Percentiles rank a stretch among this genome's conserved stretches.
Conservation (phyloP, 495 filamentous ascomycete genomes). For the Filosporella fistucella region DNA sequence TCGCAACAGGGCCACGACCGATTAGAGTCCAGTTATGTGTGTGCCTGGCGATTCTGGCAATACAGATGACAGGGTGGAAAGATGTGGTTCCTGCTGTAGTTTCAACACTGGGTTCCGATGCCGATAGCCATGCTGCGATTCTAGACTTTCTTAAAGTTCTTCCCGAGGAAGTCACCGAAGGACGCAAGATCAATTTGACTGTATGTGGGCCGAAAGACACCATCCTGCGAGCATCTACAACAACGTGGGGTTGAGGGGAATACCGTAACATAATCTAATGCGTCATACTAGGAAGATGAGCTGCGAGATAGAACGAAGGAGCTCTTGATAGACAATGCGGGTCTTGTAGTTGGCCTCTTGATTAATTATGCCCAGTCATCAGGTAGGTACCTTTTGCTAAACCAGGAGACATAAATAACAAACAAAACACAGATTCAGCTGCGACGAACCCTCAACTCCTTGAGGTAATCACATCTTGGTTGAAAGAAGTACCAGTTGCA, state of each 20-base stretch:
- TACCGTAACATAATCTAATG: conserved; percentile 49
- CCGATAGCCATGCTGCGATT: conserved; percentile 74
- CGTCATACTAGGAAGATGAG: conserved; percentile 82
- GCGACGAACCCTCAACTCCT: conserved; percentile 86
- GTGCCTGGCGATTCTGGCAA: conserved; percentile 86
- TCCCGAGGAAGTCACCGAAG: conserved; percentile 98
- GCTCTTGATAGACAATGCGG: conserved; percentile 83
- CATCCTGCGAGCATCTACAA: conserved; percentile 38
- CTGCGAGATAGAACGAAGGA: conserved; percentile 75
- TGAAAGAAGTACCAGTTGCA: conserved; percentile 80
- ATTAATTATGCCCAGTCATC: conserved; percentile 89
- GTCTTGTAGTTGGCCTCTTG: conserved; percentile 77
- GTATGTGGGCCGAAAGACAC: conserved; percentile 70
- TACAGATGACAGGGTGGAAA: conserved; percentile 96
- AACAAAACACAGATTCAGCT: conserved; percentile 48
- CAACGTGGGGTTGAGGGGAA: conserved; percentile 33
- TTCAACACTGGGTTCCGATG: conserved; percentile 67
- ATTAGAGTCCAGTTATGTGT: conserved; percentile 94
- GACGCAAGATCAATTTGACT: conserved; percentile 96
- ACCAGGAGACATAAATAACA: background rate
- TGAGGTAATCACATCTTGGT: conserved; percentile 94
- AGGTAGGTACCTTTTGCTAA: conserved; percentile 45
- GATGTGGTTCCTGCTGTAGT: conserved; percentile 83
- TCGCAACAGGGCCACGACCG: conserved; percentile 78
- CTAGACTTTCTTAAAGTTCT: conserved; percentile 94